Percentiles rank a stretch among this genome's conserved stretches.
Evolutionary conservation across 2,329 filamentous ascomycete species (phyloP).

Genomic region (Alternaria ethzedia): DNA sequence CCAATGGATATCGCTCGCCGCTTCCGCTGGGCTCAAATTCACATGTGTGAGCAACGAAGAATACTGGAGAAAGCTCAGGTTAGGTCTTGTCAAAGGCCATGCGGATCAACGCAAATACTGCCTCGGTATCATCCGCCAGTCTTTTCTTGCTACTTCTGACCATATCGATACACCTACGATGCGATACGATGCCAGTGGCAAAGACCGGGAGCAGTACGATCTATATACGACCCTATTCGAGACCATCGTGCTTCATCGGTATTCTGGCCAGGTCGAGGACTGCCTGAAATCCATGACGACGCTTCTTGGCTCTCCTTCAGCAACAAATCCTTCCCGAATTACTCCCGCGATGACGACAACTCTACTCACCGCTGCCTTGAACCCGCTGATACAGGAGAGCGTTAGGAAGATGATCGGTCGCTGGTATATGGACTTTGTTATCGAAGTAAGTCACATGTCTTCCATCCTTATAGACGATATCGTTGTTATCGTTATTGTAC

Average conservation of each 20-base stretch:
- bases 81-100: slow-evolving; percentile 51
- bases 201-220: slow-evolving; percentile 47
- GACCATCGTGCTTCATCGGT: slow-evolving; percentile 57
- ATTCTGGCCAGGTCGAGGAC: slow-evolving; percentile 57
- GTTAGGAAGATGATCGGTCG: slow-evolving; percentile 55
- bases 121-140: slow-evolving; percentile 53
- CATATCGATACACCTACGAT: slow-evolving; percentile 36
- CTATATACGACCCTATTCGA: slow-evolving; percentile 56
- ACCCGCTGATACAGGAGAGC: slow-evolving; percentile 53
- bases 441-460: slow-evolving; percentile 11
- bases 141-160: slow-evolving; percentile 40
- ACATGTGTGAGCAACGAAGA: slow-evolving; percentile 33
- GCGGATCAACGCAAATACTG: slow-evolving; percentile 56
- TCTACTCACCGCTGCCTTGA: slow-evolving; percentile 51
- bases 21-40: slow-evolving; percentile 18
- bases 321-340: slow-evolving; percentile 42
- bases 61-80: slow-evolving; percentile 51
- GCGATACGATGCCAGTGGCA: slow-evolving; percentile 21
- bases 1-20: slow-evolving; percentile 41
- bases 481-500: not conserved
- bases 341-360: slow-evolving; percentile 51
- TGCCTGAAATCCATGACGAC: slow-evolving; percentile 52
- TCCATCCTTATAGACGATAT: too few species aligned
- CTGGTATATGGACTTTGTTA: slow-evolving; percentile 51
- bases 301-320: slow-evolving; percentile 44